Conservation (phyloP, 768 basidiomycete genomes). For the Podaxis sp. region DNA sequence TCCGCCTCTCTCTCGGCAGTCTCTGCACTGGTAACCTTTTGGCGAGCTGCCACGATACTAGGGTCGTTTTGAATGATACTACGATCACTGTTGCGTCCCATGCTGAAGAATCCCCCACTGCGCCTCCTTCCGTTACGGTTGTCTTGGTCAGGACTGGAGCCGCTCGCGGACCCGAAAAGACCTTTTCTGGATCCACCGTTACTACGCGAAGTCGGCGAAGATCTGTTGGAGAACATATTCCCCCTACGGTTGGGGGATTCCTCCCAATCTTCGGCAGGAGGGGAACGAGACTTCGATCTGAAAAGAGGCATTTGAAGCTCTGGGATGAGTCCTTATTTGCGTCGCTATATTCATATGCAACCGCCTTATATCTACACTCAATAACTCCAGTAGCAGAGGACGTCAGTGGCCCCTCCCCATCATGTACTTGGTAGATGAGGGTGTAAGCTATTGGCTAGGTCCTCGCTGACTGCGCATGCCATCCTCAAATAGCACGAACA, state of each 20-base stretch:
- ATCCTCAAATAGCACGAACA: background rate
- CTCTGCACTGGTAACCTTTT: slow-evolving; percentile 52
- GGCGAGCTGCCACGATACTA: slow-evolving; percentile 44
- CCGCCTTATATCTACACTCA: slow-evolving; percentile 9
- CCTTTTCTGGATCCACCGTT: slow-evolving; percentile 14
- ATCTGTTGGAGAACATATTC: slow-evolving; percentile 27
- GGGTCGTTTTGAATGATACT: slow-evolving; percentile 36
- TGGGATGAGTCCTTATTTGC: background rate
- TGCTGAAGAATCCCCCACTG: slow-evolving; percentile 27
- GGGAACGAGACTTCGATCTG: slow-evolving; percentile 20
- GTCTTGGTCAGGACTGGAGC: slow-evolving; percentile 13
- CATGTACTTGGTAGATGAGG: background rate
- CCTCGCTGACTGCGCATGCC: background rate
- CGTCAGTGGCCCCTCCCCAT: slow-evolving; percentile 3
- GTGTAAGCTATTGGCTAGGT: background rate
- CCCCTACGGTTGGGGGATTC: slow-evolving; percentile 23
- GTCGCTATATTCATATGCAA: background rate
- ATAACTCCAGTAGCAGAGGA: slow-evolving; percentile 3
- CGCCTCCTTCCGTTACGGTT: slow-evolving; percentile 14
- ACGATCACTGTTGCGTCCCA: slow-evolving; percentile 18
- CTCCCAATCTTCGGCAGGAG: background rate
- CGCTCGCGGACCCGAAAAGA: slow-evolving; percentile 24
- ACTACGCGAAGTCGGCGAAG: slow-evolving; percentile 21
- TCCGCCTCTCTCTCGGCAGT: slow-evolving; percentile 52
- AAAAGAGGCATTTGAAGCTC: slow-evolving; percentile 26